A percentile compares a stretch with the other conserved stretches of the same genome.
Evolutionary conservation across 108 stramenopile species (phyloP).

Genomic region (Phaeodactylum tricornutum): DNA sequence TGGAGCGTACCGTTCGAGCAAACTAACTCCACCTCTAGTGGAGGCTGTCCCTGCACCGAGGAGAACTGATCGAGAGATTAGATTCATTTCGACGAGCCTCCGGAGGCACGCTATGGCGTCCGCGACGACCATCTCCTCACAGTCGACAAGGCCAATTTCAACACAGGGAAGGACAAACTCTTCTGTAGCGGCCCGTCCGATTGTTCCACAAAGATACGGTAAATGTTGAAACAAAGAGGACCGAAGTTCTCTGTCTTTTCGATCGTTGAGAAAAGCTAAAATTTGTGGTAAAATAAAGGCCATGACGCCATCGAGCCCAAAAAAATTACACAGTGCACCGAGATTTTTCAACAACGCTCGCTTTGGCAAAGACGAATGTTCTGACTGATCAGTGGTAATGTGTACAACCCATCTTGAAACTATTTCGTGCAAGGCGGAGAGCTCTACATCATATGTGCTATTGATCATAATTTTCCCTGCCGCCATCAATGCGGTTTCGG

Average conservation of each 20-base stretch:
- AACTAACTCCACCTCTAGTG: conserved; percentile 31
- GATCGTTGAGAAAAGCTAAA: conserved; percentile 89
- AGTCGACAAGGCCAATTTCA: conserved; percentile 87
- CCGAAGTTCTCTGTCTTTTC: conserved; percentile 89
- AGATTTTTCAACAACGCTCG: conserved; percentile 75
- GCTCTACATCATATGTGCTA: conserved; percentile 69
- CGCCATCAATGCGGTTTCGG: conserved; percentile 6
- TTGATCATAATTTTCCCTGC: conserved; percentile 28
- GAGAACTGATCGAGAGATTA: conserved; percentile 48
- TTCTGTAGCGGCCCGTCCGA: conserved; percentile 85
- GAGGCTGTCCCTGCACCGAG: conserved; percentile 3
- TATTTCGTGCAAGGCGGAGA: conserved; percentile 63
- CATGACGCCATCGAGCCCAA: conserved; percentile 79
- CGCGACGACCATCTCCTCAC: conserved; percentile 73
- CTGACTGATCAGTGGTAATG: conserved; percentile 78
- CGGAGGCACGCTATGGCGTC: conserved; percentile 59
- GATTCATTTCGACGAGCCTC: conserved; percentile 42
- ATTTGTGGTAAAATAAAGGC: conserved; percentile 87
- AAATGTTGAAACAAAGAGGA: conserved; percentile 82
- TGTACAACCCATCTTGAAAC: conserved; percentile 81
- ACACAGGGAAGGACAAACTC: conserved; percentile 93
- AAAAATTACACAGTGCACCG: conserved; percentile 84
- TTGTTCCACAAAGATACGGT: conserved; percentile 79
- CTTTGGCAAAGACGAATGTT: conserved; percentile 73
- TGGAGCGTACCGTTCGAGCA: conserved; percentile 57